These are phyloP conservation scores for Pythium biforme DNA, from an alignment of 352 stramenopile genomes.

Conservation along the genomic window DNA sequence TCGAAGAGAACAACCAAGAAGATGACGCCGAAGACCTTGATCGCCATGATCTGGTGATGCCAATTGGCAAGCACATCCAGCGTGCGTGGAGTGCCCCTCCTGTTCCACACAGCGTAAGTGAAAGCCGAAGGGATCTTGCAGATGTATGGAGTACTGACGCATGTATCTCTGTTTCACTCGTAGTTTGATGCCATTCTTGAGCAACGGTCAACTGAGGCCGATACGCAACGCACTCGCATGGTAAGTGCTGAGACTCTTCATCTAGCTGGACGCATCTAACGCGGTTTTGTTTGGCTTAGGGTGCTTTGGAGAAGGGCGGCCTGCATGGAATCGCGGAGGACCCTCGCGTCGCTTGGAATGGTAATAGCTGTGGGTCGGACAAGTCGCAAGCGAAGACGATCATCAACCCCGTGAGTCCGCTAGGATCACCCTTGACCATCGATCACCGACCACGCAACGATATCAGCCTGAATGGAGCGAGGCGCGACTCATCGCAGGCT, in stretches of 20 bases:
- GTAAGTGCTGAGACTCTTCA: neutral
- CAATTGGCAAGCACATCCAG: conserved; percentile 34
- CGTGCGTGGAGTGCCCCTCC: conserved; percentile 50
- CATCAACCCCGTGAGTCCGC: conserved; percentile 22
- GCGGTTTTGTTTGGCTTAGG: neutral
- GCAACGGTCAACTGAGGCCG: neutral
- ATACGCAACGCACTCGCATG: conserved; percentile 3
- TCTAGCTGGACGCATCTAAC: neutral
- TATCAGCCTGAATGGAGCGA: neutral
- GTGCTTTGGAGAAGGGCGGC: neutral
- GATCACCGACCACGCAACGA: conserved; percentile 2
- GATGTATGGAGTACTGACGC: neutral
- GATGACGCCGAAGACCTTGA: conserved; percentile 19
- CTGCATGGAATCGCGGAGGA: conserved; percentile 14
- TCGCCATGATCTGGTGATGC: conserved; percentile 21
- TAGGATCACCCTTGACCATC: conserved; percentile 11
- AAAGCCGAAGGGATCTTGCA: neutral
- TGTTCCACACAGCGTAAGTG: conserved; percentile 37
- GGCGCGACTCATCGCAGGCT: neutral
- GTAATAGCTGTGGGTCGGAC: neutral
- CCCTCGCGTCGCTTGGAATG: conserved; percentile 9
- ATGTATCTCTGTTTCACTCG: neutral
- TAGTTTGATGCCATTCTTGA: conserved; percentile 20
- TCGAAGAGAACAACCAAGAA: conserved; percentile 34
- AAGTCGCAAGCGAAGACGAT: conserved; percentile 23